Conservation (phyloP, 1,139 yeast genomes). For the Geotrichum candidum region DNA sequence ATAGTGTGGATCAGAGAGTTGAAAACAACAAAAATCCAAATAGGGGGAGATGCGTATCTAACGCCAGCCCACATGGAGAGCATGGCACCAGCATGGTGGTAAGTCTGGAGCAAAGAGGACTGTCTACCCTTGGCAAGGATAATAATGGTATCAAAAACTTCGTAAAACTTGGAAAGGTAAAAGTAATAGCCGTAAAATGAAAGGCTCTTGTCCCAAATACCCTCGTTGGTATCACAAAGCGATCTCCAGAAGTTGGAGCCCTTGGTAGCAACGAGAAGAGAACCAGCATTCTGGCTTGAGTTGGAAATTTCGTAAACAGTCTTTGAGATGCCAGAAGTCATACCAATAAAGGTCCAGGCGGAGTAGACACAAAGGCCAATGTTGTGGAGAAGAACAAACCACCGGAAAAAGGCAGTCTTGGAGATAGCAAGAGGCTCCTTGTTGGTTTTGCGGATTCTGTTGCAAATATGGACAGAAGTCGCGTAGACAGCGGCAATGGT, state of each 20-base stretch:
- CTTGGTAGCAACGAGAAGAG: slow-evolving; percentile 16
- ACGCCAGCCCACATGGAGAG: slow-evolving; percentile 80
- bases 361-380: slow-evolving; percentile 58
- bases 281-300: slow-evolving; percentile 12
- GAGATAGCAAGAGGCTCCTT: slow-evolving; percentile 55
- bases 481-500: slow-evolving; percentile 58
- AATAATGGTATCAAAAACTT: slow-evolving; percentile 62
- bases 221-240: slow-evolving; percentile 56
- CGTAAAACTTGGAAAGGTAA: slow-evolving; percentile 67
- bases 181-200: slow-evolving; percentile 61
- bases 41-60: slow-evolving; percentile 66
- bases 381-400: slow-evolving; percentile 58
- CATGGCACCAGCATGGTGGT: slow-evolving; percentile 81
- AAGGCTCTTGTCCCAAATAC: slow-evolving; percentile 54
- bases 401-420: slow-evolving; percentile 44
- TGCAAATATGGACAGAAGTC: slow-evolving; percentile 51
- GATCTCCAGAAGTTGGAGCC: slow-evolving; percentile 48
- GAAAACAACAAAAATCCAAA: slow-evolving; percentile 77
- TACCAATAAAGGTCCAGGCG: slow-evolving; percentile 68
- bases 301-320: slow-evolving; percentile 27
- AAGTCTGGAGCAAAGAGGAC: slow-evolving; percentile 62
- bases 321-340: slow-evolving; percentile 46
- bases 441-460: slow-evolving; percentile 40
- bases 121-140: slow-evolving; percentile 66
- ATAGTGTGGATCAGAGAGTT: slow-evolving; percentile 71